These are phyloP conservation scores for Macrocystidia cucumis DNA, from an alignment of 1,284 basidiomycete genomes.

Conservation along the genomic window DNA sequence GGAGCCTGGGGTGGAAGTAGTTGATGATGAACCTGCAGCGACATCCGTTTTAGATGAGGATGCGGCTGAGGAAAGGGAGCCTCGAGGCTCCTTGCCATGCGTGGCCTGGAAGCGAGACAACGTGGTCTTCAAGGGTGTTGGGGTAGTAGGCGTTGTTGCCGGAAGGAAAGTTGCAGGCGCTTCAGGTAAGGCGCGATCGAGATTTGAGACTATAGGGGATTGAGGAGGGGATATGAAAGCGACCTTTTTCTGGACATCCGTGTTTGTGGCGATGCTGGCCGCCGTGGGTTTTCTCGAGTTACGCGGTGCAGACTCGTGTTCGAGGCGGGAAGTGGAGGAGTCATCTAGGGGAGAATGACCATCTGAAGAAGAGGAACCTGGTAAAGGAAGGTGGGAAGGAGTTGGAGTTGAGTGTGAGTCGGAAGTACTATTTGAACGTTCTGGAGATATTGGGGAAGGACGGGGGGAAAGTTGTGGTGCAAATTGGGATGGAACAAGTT, in stretches of 20 bases:
- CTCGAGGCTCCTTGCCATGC: slow-evolving; percentile 62
- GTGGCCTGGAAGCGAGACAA: slow-evolving; percentile 68
- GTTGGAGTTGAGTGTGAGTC: slow-evolving; percentile 6
- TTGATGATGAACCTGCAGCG: too few species aligned
- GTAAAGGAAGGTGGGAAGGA: slow-evolving; percentile 16
- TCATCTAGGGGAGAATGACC: slow-evolving; percentile 18
- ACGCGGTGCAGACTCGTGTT: slow-evolving; percentile 39
- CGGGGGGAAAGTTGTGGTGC: slow-evolving; percentile 34
- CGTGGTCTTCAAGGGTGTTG: slow-evolving; percentile 51
- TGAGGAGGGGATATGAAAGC: slow-evolving; percentile 76
- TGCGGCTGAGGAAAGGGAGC: slow-evolving; percentile 51
- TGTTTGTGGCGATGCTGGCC: slow-evolving; percentile 21
- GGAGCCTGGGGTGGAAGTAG: too few species aligned
- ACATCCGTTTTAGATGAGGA: slow-evolving; percentile 40
- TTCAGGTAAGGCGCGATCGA: slow-evolving; percentile 30
- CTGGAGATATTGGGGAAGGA: slow-evolving; percentile 25
- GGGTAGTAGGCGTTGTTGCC: slow-evolving; percentile 18
- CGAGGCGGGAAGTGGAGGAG: slow-evolving; percentile 15
- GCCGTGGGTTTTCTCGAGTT: slow-evolving; percentile 45
- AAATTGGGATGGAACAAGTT: slow-evolving; percentile 34
- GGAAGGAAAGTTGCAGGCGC: slow-evolving; percentile 25
- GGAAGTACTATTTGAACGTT: too few species aligned
- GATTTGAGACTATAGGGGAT: slow-evolving; percentile 42
- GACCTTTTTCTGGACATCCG: slow-evolving; percentile 69
- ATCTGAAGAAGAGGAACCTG: slow-evolving; percentile 19